Evolutionary conservation across 1,284 basidiomycete species (phyloP).

Genomic region (Cryptococcus floricola): DNA sequence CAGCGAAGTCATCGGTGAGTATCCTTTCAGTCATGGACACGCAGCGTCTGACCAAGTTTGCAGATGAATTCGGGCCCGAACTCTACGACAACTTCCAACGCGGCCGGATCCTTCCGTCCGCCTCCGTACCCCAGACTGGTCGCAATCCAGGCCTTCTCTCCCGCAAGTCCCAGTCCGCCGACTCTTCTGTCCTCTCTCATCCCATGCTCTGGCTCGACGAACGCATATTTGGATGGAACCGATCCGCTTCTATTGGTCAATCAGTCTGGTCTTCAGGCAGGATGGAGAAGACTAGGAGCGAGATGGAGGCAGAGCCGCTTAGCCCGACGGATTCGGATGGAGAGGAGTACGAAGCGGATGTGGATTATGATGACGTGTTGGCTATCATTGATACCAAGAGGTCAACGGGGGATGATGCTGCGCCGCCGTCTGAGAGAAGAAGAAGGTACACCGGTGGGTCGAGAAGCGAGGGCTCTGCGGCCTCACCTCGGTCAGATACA

Average conservation of each 20-base stretch:
- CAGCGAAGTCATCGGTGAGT: constrained; percentile 77
- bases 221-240: constrained; percentile 49
- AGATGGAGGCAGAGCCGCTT: constrained; percentile 37
- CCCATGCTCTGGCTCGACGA: constrained; percentile 50
- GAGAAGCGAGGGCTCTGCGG: neutral
- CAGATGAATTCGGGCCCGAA: constrained; percentile 66
- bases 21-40: neutral
- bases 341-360: constrained; percentile 49
- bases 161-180: constrained; percentile 32
- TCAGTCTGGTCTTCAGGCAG: constrained; percentile 38
- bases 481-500: constrained; percentile 2
- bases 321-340: constrained; percentile 47
- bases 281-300: constrained; percentile 30
- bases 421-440: neutral
- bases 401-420: constrained; percentile 1
- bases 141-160: constrained; percentile 29
- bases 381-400: constrained; percentile 44
- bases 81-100: constrained; percentile 84
- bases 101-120: constrained; percentile 78
- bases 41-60: neutral
- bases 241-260: constrained; percentile 37
- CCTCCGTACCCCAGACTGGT: constrained; percentile 69
- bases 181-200: constrained; percentile 46
- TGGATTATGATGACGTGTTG: constrained; percentile 53
- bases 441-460: neutral